Percentiles rank a stretch among this genome's conserved stretches.
Conservation (phyloP, 1,284 basidiomycete genomes). For the Cryptococcus neoformans region DNA sequence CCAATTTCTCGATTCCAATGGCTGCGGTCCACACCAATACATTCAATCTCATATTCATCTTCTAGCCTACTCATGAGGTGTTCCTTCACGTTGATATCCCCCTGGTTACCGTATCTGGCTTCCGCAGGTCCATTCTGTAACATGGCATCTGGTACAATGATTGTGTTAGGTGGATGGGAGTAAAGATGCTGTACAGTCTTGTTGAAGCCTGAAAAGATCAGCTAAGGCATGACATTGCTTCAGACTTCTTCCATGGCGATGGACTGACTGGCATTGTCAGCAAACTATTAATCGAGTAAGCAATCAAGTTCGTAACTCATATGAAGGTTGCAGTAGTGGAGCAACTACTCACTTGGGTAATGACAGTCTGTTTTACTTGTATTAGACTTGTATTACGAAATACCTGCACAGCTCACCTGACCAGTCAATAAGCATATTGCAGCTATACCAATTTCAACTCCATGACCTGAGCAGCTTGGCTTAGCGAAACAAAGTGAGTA, state of each 20-base stretch:
- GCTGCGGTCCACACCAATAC: constrained; percentile 67
- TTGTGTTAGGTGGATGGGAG: constrained; percentile 64
- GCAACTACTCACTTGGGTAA: constrained; percentile 22
- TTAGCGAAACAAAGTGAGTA: neutral
- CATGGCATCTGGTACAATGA: constrained; percentile 77
- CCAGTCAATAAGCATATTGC: constrained; percentile 78
- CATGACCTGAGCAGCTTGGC: constrained; percentile 51
- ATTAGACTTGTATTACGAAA: constrained; percentile 3
- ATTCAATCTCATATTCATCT: constrained; percentile 65
- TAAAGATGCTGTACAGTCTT: constrained; percentile 84
- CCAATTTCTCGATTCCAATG: constrained; percentile 76
- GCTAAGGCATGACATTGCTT: neutral
- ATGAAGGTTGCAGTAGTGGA: neutral
- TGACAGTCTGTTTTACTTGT: constrained; percentile 14
- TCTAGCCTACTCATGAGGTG: constrained; percentile 67
- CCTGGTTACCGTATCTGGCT: neutral
- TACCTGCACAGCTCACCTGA: constrained; percentile 56
- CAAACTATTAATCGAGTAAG: constrained; percentile 54
- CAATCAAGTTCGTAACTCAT: neutral
- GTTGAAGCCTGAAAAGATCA: constrained; percentile 58
- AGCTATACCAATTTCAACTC: constrained; percentile 78
- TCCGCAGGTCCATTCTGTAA: constrained; percentile 32
- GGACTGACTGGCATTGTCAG: constrained; percentile 62
- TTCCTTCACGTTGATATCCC: constrained; percentile 1
- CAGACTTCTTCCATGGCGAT: neutral